Percentiles rank a stretch among this genome's conserved stretches.
phyloP scores from a whole-genome alignment of 768 basidiomycete genomes.

The Hygrophorus pudorinus region DNA sequence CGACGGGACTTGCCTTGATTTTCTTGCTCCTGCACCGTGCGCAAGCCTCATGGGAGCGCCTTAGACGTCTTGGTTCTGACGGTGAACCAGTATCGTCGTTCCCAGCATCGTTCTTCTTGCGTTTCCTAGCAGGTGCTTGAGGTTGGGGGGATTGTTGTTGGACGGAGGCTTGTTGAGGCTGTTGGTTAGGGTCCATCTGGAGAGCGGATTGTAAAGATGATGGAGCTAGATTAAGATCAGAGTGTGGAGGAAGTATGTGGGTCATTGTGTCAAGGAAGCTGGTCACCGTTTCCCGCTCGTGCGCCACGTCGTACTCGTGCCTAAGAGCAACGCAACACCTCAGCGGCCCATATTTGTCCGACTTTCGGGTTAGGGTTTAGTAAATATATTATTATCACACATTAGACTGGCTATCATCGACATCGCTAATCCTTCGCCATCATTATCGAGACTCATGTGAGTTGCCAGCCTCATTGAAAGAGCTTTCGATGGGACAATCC shows the following conservation, averaged over 20 bases:
- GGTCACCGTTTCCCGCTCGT: too few species aligned
- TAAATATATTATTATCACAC: too few species aligned
- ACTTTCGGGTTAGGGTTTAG: too few species aligned
- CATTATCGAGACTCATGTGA: too few species aligned
- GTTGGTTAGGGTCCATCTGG: conserved; percentile 60
- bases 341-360: too few species aligned
- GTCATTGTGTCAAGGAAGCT: conserved; percentile 4
- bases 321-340: too few species aligned
- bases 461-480: too few species aligned
- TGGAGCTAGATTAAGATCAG: conserved; percentile 4
- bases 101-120: conserved; percentile 46
- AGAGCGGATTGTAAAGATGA: conserved; percentile 11
- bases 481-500: too few species aligned
- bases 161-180: conserved; percentile 29
- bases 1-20: conserved; percentile 80
- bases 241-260: conserved; percentile 4
- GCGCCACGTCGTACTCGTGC: too few species aligned
- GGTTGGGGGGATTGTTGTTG: conserved; percentile 21
- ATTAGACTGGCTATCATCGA: too few species aligned
- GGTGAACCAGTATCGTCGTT: conserved; percentile 45
- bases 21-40: conserved; percentile 92
- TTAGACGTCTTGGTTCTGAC: conserved; percentile 69
- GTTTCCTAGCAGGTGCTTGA: conserved; percentile 33
- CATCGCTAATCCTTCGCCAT: too few species aligned
- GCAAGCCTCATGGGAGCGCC: conserved; percentile 88